These are phyloP conservation scores for Bondarzewia mesenterica DNA, from an alignment of 1,284 basidiomycete species.

Conservation along the genomic window DNA sequence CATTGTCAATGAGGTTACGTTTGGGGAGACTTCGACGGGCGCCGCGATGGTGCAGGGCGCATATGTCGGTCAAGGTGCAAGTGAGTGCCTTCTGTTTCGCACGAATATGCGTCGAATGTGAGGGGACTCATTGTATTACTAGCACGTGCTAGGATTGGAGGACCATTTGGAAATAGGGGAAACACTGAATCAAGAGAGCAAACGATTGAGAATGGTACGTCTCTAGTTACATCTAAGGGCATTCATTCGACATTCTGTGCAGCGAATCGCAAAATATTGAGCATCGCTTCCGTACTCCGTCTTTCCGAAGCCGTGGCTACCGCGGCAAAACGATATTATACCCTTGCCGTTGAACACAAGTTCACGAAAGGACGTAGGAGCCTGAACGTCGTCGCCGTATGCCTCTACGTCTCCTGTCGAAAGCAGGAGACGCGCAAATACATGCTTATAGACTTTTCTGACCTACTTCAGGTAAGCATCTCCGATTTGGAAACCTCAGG, in stretches of 20 bases:
- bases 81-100: slow-evolving; percentile 46
- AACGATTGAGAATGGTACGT: slow-evolving; percentile 79
- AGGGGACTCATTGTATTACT: neutral
- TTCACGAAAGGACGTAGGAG: slow-evolving; percentile 92
- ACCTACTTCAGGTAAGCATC: slow-evolving; percentile 70
- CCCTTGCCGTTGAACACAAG: slow-evolving; percentile 88
- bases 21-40: slow-evolving; percentile 88
- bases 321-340: slow-evolving; percentile 84
- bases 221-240: neutral
- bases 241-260: slow-evolving; percentile 2
- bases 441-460: slow-evolving; percentile 99
- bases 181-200: slow-evolving; percentile 78
- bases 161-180: slow-evolving; percentile 72
- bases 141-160: slow-evolving; percentile 77
- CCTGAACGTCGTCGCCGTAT: slow-evolving; percentile 91
- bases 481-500: neutral
- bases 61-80: slow-evolving; percentile 88
- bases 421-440: slow-evolving; percentile 86
- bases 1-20: slow-evolving; percentile 86
- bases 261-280: slow-evolving; percentile 81
- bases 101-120: no score
- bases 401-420: slow-evolving; percentile 91
- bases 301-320: slow-evolving; percentile 77
- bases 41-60: slow-evolving; percentile 95
- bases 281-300: slow-evolving; percentile 70